Base-by-base conservation (phyloP, 345 rosid species). In the Heritiera littoralis region DNA sequence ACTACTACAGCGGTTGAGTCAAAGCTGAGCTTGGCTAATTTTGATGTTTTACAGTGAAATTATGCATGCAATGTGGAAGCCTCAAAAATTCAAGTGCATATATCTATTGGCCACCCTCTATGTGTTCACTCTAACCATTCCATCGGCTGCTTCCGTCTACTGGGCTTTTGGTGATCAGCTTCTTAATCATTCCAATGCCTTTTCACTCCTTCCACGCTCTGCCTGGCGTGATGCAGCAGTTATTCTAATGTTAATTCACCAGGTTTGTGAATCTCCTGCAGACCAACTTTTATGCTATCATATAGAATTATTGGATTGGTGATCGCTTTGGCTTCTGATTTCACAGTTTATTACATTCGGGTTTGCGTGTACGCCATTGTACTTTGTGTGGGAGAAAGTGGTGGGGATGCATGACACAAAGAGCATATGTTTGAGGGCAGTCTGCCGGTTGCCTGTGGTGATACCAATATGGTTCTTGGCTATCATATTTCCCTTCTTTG, bases 21-120 rank as follows among this genome's bases (percentile, higher is more conserved):
- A 60, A 35, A 66, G 48, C 51, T 23, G 18, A 79, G 40, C 1
- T 63, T 43, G 0, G 8, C 10, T 32, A 35, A 64, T n/a, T 70
- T 71, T 79, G 17, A 35, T 72, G 71, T 60, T 72, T 79, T 79
- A 43, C 77, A 93, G 97, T 72, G 97, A 93, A 83, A 91, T 91
- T 48, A 93, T 93, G 95, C 95, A 91, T 76, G 98, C 95, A 5
- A 91, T 91, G 98, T 90, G 98, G 98, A 91, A 87, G 84, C 96
- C 98, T 65, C 88, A 87, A 69, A 93, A 87, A 74, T 93, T 93
- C 91, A 91, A 93, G 91, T 91, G 77, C 90, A 87, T 93, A 41
- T 93, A 93, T 77, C 91, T 93, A 4, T 52, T 86, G 68, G 98
- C 96, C 7, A 93, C 96, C 11, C 83, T 93, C 0, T 93, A 89